Evolutionary conservation across 352 stramenopile species (phyloP).

Genomic region (Pythium coloratum): DNA sequence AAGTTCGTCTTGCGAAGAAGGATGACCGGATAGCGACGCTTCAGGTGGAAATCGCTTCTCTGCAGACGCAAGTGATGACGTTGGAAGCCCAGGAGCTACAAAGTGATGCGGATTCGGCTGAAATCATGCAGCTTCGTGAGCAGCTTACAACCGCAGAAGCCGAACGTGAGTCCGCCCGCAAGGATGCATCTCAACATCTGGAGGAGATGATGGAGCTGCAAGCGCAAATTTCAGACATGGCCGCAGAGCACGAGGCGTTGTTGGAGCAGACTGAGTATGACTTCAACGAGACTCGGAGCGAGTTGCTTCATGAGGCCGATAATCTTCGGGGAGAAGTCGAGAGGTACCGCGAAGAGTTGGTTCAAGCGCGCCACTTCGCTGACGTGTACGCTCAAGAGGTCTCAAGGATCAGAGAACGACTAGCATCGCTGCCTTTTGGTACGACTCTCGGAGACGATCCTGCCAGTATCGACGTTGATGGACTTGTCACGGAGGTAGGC

Average conservation of each 20-base stretch:
- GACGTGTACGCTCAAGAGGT: conserved; percentile 14
- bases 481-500: neutral
- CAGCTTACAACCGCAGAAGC: conserved; percentile 10
- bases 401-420: conserved; percentile 1
- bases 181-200: neutral
- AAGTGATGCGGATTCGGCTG: conserved; percentile 18
- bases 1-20: conserved; percentile 6
- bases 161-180: conserved; percentile 9
- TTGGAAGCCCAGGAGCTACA: conserved; percentile 23
- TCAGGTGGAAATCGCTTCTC: conserved; percentile 15
- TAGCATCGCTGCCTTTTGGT: neutral
- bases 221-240: conserved; percentile 11
- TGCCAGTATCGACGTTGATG: neutral
- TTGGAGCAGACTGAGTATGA: conserved; percentile 15
- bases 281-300: conserved; percentile 8
- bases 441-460: neutral
- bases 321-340: conserved; percentile 15
- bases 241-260: conserved; percentile 10
- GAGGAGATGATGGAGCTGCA: conserved; percentile 12
- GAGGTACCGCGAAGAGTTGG: conserved; percentile 4
- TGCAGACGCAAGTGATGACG: conserved; percentile 26
- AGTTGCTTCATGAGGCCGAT: conserved; percentile 17
- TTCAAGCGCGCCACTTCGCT: conserved; percentile 4
- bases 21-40: conserved; percentile 21
- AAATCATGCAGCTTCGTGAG: conserved; percentile 14